phyloP scores from a whole-genome alignment of 2,329 filamentous ascomycete species.

The Aspergillus carbonarius region DNA sequence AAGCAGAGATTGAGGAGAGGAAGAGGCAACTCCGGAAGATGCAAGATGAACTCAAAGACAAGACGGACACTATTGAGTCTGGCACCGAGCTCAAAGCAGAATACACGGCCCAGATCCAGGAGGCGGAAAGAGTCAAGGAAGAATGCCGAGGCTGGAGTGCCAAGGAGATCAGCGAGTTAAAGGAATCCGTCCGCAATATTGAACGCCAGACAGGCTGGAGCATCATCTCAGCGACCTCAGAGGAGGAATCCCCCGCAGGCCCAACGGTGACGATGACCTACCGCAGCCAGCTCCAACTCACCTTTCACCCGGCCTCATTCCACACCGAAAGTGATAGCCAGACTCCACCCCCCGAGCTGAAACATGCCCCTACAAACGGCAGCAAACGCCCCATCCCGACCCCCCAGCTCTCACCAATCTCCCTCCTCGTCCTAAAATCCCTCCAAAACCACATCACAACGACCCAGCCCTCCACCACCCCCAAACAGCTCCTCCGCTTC shows the following conservation, averaged over 20 bases:
- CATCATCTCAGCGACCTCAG: constrained; percentile 37
- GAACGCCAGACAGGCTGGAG: constrained; percentile 48
- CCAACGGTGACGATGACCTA: constrained; percentile 44
- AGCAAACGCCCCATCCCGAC: constrained; percentile 8
- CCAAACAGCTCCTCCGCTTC: constrained; percentile 42
- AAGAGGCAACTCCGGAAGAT: constrained; percentile 66
- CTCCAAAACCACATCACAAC: constrained; percentile 39
- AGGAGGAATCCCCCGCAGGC: constrained; percentile 25
- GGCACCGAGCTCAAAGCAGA: constrained; percentile 66
- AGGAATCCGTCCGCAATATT: constrained; percentile 49
- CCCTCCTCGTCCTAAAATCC: constrained; percentile 43
- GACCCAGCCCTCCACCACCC: constrained; percentile 35
- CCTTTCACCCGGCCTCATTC: constrained; percentile 44
- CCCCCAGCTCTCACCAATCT: constrained; percentile 35
- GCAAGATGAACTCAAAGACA: constrained; percentile 64
- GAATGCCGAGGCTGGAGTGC: constrained; percentile 87
- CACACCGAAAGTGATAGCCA: constrained; percentile 21
- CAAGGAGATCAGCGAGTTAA: constrained; percentile 74
- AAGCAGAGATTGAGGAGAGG: constrained; percentile 69
- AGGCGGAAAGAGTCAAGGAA: constrained; percentile 79
- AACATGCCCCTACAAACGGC: constrained; percentile 28
- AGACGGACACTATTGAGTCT: constrained; percentile 63
- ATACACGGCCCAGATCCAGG: constrained; percentile 71
- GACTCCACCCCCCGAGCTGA: constrained; percentile 35
- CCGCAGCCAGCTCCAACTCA: constrained; percentile 41